Percentiles rank a stretch among this genome's conserved stretches.
Evolutionary conservation across 805 yeast genomes (phyloP).

Genomic region (Candida khao-thaluensis): DNA sequence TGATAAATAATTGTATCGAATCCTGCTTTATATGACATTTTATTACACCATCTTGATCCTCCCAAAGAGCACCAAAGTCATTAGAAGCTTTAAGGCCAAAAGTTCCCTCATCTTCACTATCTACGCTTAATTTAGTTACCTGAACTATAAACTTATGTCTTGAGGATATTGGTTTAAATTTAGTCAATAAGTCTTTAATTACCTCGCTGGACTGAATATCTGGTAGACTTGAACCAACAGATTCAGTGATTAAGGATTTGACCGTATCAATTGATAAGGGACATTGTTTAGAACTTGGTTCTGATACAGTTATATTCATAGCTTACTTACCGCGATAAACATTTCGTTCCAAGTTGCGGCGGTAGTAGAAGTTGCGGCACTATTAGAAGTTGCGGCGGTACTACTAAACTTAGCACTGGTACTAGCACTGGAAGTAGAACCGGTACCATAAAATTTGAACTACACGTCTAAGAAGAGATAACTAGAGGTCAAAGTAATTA

Average conservation of each 20-base stretch:
- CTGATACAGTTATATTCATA: slow-evolving; percentile 4
- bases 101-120: background rate
- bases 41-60: slow-evolving; percentile 8
- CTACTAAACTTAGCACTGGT: too few species aligned
- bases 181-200: slow-evolving; percentile 1
- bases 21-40: background rate
- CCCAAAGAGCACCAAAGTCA: slow-evolving; percentile 10
- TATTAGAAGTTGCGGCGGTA: too few species aligned
- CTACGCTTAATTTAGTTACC: background rate
- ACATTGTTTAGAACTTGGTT: slow-evolving; percentile 5
- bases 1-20: background rate
- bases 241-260: background rate
- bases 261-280: background rate
- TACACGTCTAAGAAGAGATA: too few species aligned
- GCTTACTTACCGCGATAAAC: too few species aligned
- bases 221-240: background rate
- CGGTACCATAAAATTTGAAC: too few species aligned
- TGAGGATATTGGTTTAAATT: slow-evolving; percentile 5
- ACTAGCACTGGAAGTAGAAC: too few species aligned
- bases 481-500: too few species aligned
- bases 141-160: slow-evolving; percentile 11
- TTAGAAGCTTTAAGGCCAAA: slow-evolving; percentile 2
- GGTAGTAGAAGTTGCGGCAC: too few species aligned
- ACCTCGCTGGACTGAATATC: background rate
- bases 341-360: too few species aligned